These are phyloP conservation scores for Drosera spatulata DNA, from an alignment of 179 eudicot genomes.

Conservation along the genomic window DNA sequence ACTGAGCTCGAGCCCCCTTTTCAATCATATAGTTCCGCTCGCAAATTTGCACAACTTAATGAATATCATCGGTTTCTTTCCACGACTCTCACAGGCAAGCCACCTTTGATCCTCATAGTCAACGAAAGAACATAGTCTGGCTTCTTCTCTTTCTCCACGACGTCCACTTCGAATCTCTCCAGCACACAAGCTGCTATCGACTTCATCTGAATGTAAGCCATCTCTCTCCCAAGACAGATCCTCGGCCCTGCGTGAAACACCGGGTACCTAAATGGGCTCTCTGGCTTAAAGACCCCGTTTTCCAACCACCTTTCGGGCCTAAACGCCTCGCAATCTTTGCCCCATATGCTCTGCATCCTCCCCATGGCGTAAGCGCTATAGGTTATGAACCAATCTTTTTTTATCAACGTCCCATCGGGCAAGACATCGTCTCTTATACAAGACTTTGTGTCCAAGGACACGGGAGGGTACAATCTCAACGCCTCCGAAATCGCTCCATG, in stretches of 20 bases:
- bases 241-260: conserved; percentile 83
- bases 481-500: conserved; percentile 68
- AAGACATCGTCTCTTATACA: conserved; percentile 46
- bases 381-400: conserved; percentile 42
- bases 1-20: no score
- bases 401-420: conserved; percentile 52
- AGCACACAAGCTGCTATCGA: conserved; percentile 64
- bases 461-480: conserved; percentile 74
- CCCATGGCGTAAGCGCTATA: conserved; percentile 70
- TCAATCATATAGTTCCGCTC: no score
- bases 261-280: conserved; percentile 57
- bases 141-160: conserved; percentile 13
- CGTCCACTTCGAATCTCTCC: conserved; percentile 52
- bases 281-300: conserved; percentile 26
- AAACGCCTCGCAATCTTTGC: conserved; percentile 55
- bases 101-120: conserved; percentile 69
- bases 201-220: conserved; percentile 95
- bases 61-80: conserved; percentile 5
- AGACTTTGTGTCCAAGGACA: conserved; percentile 51
- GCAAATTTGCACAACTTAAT: no score
- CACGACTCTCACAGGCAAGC: conserved; percentile 45
- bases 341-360: conserved; percentile 80
- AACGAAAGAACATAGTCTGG: conserved; percentile 52
- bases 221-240: conserved; percentile 66
- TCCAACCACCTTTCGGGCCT: conserved; percentile 73